These are phyloP conservation scores for Astragalus membranaceus DNA, from an alignment of 306 rosid species.

Conservation along the genomic window DNA sequence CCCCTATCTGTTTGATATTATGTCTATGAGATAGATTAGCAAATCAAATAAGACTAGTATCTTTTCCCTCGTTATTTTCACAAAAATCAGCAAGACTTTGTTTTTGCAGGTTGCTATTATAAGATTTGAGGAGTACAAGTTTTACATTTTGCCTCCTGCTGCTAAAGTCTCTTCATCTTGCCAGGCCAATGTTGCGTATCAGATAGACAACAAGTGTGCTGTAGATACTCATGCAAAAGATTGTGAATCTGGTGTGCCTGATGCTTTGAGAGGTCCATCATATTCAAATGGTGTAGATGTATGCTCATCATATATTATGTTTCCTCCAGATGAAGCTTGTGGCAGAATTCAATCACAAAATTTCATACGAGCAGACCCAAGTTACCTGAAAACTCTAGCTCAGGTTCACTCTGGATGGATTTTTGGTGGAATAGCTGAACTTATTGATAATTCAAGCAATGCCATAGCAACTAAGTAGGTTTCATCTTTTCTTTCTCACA, in stretches of 20 bases:
- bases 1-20: not conserved
- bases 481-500: conserved; percentile 12
- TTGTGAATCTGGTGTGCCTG: conserved; percentile 30
- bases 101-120: conserved; percentile 34
- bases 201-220: not conserved
- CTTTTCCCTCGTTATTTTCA: not conserved
- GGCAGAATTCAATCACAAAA: conserved; percentile 19
- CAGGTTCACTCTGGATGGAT: conserved; percentile 61
- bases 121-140: conserved; percentile 12
- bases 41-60: not conserved
- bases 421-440: conserved; percentile 61
- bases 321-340: conserved; percentile 13
- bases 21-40: not conserved
- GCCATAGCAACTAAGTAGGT: conserved; percentile 54
- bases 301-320: conserved; percentile 1
- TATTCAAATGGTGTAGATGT: conserved; percentile 12
- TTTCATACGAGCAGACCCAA: conserved; percentile 38
- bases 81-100: not conserved
- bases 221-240: conserved; percentile 15
- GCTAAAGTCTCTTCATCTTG: not conserved
- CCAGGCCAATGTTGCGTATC: conserved; percentile 32
- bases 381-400: conserved; percentile 55
- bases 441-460: conserved; percentile 52
- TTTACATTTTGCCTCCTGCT: conserved; percentile 17
- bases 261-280: conserved; percentile 16